A percentile compares a stretch with the other conserved stretches of the same genome.
These are phyloP conservation scores for Pisolithus tinctorius DNA, from an alignment of 768 basidiomycete genomes.

Conservation along the genomic window DNA sequence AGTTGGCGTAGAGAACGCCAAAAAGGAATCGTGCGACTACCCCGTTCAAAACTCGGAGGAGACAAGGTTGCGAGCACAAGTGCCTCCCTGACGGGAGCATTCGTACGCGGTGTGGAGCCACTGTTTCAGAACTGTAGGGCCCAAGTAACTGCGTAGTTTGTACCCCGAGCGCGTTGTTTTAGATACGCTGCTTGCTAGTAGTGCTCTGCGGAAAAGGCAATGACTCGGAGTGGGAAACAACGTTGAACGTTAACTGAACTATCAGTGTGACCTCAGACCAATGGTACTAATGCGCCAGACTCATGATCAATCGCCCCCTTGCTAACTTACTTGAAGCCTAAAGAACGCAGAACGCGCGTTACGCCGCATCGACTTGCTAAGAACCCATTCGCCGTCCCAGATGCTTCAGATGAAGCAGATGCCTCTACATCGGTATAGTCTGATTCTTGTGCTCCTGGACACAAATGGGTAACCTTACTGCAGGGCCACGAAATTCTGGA, in stretches of 20 bases:
- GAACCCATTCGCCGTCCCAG: constrained; percentile 45
- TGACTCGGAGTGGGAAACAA: neutral
- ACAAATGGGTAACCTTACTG: neutral
- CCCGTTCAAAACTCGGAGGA: constrained; percentile 1
- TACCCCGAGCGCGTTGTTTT: too few relatives aligned
- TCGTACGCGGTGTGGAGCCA: neutral
- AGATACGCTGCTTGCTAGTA: too few relatives aligned
- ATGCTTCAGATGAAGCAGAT: constrained; percentile 41
- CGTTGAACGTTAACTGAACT: neutral
- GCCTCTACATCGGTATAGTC: constrained; percentile 36
- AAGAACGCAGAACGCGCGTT: constrained; percentile 34
- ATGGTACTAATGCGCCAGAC: neutral
- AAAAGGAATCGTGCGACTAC: constrained; percentile 28
- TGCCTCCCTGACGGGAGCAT: constrained; percentile 4
- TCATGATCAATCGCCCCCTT: neutral
- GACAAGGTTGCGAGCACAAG: constrained; percentile 3
- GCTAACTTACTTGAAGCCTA: constrained; percentile 22
- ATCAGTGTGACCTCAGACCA: too few relatives aligned
- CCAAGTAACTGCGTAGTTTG: too few relatives aligned
- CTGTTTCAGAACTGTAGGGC: too few relatives aligned
- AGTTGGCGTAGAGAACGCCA: constrained; percentile 52
- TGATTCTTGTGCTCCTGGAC: neutral
- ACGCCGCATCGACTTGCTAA: constrained; percentile 42
- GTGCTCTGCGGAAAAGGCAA: too few relatives aligned
- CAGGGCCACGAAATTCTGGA: constrained; percentile 43